Evolutionary conservation across 257 asterid genomes (phyloP), one percentile per base, ranked within the genome.

Genomic region (Mitragyna speciosa): DNA sequence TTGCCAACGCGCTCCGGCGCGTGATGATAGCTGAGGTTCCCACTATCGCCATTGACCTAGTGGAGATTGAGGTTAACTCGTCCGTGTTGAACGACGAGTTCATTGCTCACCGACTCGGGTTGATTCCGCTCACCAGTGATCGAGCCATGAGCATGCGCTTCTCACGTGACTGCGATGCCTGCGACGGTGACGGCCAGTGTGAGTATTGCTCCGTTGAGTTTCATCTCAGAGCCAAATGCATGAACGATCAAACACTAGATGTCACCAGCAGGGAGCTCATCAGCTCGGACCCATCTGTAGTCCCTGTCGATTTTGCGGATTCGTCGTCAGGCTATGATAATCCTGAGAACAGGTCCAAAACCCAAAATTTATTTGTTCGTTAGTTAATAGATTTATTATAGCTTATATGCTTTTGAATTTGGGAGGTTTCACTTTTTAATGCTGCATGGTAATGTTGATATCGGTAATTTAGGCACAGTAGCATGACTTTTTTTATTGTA

Each of bases 1-100:
- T 94, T 56, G 99, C 99, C 56, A 96, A 96, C 87, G 98, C 99
- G 22, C 97, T 96, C 72, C 97, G 99, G 73, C 99, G 99, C 75
- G 95, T 94, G 75, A 96, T 96, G 99, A 91, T 96, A 20, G 86
- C 98, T 30, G 99, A 96, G 76, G 98, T 96, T 12, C 99, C 99
- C 0, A 96, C 97, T 2, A 85, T 96, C 76, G 98, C 99, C 56
- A 91, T 96, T 68, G 99, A 96, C 84, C 84, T 94, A 74, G 99
- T 96, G 39, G 99, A 96, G 84, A 96, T 96, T 83, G 98, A 96
- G 89, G 97, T 92, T 41, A 96, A 96, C 84, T 91, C 97, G 0
- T 92, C 99, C 24, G 98, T 94, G 26, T 87, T 96, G 33, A 91
- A 89, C 85, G 99, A 96, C 79, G 99, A 96, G 86, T 94, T 96